Conservation (phyloP, 2,329 filamentous ascomycete species). For the Talaromyces verruculosus region DNA sequence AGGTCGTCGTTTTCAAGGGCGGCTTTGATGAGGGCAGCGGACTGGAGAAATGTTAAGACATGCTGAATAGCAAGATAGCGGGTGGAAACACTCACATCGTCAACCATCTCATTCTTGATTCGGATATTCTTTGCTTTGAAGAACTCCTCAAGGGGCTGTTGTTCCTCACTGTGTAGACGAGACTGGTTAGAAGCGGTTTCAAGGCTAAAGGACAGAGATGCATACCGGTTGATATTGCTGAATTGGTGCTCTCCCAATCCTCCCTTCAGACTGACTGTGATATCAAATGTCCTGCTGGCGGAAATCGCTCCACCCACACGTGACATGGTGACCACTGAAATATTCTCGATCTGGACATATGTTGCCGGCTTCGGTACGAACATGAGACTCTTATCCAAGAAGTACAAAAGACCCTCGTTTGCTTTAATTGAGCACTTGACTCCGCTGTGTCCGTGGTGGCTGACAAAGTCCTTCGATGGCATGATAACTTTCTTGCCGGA, state of each 20-base stretch:
- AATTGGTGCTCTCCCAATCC: slow-evolving; percentile 90
- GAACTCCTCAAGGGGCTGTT: slow-evolving; percentile 93
- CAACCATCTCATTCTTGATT: slow-evolving; percentile 98
- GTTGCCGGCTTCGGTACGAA: slow-evolving; percentile 98
- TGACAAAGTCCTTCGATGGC: slow-evolving; percentile 87
- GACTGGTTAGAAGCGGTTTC: slow-evolving; percentile 20
- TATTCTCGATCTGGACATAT: slow-evolving; percentile 93
- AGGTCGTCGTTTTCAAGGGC: slow-evolving; percentile 82
- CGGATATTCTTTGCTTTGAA: slow-evolving; percentile 94
- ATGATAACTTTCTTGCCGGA: slow-evolving; percentile 93
- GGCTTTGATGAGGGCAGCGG: slow-evolving; percentile 66
- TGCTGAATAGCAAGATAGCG: background rate
- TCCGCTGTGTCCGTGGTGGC: slow-evolving; percentile 87
- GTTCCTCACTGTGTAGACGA: slow-evolving; percentile 66
- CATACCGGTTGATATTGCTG: slow-evolving; percentile 91
- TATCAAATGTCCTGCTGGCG: slow-evolving; percentile 93
- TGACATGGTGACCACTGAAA: slow-evolving; percentile 88
- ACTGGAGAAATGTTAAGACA: slow-evolving; percentile 40
- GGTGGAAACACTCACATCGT: slow-evolving; percentile 66
- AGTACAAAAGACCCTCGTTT: slow-evolving; percentile 95
- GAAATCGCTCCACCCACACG: slow-evolving; percentile 92
- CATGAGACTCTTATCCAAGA: slow-evolving; percentile 96
- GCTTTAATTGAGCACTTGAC: slow-evolving; percentile 99
- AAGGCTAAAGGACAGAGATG: slow-evolving; percentile 22
- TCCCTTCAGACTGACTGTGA: slow-evolving; percentile 85